Percentiles rank a stretch among this genome's conserved stretches.
Conservation (phyloP, 768 basidiomycete genomes). For the Tulasnella sp. region DNA sequence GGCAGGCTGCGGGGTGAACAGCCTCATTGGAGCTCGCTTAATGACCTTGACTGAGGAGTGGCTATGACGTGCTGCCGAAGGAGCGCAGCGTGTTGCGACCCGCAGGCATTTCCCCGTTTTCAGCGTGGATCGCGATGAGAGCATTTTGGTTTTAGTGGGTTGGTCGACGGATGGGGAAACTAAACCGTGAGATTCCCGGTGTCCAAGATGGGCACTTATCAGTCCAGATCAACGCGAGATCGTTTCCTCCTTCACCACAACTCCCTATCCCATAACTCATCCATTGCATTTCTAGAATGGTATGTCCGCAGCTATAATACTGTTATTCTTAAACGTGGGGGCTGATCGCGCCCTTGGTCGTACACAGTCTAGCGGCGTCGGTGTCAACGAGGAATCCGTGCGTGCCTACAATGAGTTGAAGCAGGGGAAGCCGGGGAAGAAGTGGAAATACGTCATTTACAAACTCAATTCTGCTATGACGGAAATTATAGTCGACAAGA, state of each 20-base stretch:
- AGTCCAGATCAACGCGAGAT: constrained; percentile 18
- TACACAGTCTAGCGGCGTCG: constrained; percentile 47
- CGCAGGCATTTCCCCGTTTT: background rate
- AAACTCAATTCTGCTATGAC: constrained; percentile 54
- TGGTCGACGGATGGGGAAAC: constrained; percentile 6
- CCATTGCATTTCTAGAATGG: constrained; percentile 9
- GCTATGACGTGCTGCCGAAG: background rate
- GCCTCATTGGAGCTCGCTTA: background rate
- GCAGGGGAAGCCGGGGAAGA: constrained; percentile 69
- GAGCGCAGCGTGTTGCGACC: background rate
- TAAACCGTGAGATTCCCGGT: constrained; percentile 3
- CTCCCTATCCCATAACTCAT: background rate
- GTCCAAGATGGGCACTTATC: constrained; percentile 11
- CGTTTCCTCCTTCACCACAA: background rate
- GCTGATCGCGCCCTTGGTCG: background rate
- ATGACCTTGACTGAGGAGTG: constrained; percentile 10
- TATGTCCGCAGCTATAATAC: background rate
- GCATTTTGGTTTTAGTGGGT: background rate
- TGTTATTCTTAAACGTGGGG: background rate
- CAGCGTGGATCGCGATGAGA: background rate
- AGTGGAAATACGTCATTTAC: constrained; percentile 81
- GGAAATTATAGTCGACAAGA: constrained; percentile 77
- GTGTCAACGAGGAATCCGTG: constrained; percentile 56
- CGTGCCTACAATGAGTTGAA: constrained; percentile 64
- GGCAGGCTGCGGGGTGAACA: constrained; percentile 15